Evolutionary conservation across 192 early-diverging fungal species (phyloP), one percentile per base, ranked within the genome.

Genomic region (Powellomyces hirtus): DNA sequence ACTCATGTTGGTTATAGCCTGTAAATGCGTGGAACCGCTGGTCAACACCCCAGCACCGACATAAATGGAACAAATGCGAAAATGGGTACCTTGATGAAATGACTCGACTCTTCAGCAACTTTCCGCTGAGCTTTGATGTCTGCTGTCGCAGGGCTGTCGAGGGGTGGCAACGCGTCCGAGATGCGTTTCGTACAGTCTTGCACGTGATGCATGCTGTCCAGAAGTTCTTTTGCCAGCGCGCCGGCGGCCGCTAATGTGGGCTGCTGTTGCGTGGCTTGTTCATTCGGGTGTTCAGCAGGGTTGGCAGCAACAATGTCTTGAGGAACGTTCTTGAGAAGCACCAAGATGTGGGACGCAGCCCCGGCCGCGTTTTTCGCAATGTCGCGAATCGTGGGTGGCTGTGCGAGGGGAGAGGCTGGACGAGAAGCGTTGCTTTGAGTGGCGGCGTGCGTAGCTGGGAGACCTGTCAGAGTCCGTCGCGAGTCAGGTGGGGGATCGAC

Each of bases 1-100:
- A 16, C 22, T 52, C 60, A 71, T 38, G 7, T 36, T 22, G 0
- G 59, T 55, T 6, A 71, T 37, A 16, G 60, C 60, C 69, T 71
- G 36, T 8, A 55, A 55, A 18, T n/a, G n/a, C n/a, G n/a, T n/a
- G 18, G 8, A 42, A 11, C 40, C 40, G 40, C 10, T 42, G 10
- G 8, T 8, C 18, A 8, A 42, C 10, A 18, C n/a, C 16, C n/a
- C 46, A 49, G 26, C n/a, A 49, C n/a, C 5, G 5, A 49, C 8
- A 42, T 8, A 42, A 42, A 42, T 13, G 10, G 18, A 42, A 42
- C 40, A 42, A 42, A 8, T 18, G 24, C 50, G 24, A 10, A 10
- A n/a, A 8, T 52, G 50, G 24, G 50, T 52, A 24, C 59, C 59
- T 60, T 60, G 59, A 60, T 29, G 14, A 60, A 60, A 2, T 60